Evolutionary conservation across 2,329 filamentous ascomycete species (phyloP), one percentile per base, ranked within the genome.

Genomic region (Aquanectria penicillioides): DNA sequence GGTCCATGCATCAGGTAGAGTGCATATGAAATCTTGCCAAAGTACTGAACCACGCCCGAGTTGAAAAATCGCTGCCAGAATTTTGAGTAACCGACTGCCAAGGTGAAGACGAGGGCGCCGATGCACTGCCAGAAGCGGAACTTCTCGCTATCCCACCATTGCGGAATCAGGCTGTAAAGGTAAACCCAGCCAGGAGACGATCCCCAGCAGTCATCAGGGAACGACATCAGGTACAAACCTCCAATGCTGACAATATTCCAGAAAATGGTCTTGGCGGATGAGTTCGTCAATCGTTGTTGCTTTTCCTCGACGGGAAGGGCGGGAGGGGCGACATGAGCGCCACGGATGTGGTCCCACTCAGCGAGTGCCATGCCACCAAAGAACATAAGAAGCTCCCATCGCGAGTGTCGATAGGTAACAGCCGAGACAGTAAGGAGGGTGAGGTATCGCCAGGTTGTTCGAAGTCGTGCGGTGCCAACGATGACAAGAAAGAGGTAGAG

Each of bases 1-100:
- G 83, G 82, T 1, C 85, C 84, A 68, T 89, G 86, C 76, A 87
- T 82, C 12, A 89, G 78, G 70, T 89, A 89, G 22, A 89, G 69
- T 46, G 84, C 81, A 68, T 86, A 89, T 49, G 83, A 87, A 63
- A 88, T 82, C 68, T 81, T 81, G 57, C 86, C 86, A 6, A 88
- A 74, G 71, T 88, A 88, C 67, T 86, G 84, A 3, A 86, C 75
- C 13, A 78, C 64, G 2, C 73, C 67, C 2, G 76, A 74, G 67
- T 81, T 81, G 72, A 87, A 86, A 55, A 86, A 74, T 15, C 74
- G 72, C 66, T 83, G 81, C 76, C 83, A 81, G 4, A 68, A 72
- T 3, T 73, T 69, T 5, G 80, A 81, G 51, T 81, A 78, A 20
- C 80, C 77, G 15, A 83, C 80, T 29, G 79, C 79, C 52, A 80